Evolutionary conservation across 176 grass and related monocot genomes (phyloP).

Genomic region (Juncus inflexus): DNA sequence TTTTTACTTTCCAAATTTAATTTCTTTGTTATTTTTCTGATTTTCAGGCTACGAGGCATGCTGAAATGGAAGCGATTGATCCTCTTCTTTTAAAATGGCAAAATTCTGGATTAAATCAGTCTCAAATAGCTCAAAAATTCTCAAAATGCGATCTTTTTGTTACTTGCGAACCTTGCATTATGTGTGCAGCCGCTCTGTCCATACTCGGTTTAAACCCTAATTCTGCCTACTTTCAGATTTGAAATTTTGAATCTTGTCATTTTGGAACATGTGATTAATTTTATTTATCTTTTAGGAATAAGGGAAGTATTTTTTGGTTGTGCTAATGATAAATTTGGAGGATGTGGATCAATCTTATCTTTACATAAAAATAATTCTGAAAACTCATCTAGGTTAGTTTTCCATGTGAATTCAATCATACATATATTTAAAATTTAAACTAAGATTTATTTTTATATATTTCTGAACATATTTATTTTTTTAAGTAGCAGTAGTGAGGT

Average conservation of each 20-base stretch:
- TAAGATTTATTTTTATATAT: no score
- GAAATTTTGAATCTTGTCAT: conserved; percentile 6
- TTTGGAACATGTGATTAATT: neutral
- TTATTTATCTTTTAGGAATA: conserved; percentile 56
- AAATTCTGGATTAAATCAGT: conserved; percentile 45
- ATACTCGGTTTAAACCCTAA: conserved; percentile 48
- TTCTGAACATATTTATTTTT: neutral
- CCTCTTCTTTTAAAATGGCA: conserved; percentile 76
- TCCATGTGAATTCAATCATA: no score
- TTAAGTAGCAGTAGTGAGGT: conserved; percentile 28
- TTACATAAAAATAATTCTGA: conserved; percentile 43
- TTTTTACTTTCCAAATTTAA: neutral
- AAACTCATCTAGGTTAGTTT: conserved; percentile 29
- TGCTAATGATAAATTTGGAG: conserved; percentile 87
- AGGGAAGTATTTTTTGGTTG: conserved; percentile 78
- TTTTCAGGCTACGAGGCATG: conserved; percentile 86
- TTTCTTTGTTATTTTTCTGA: neutral
- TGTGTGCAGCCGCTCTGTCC: conserved; percentile 79
- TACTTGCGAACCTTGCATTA: conserved; percentile 89
- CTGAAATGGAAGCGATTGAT: conserved; percentile 97
- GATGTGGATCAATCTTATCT: conserved; percentile 89
- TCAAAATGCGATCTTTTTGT: conserved; percentile 79
- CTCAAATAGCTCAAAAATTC: conserved; percentile 57
- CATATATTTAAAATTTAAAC: no score
- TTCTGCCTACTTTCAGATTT: conserved; percentile 11